Evolutionary conservation across 2,329 filamentous ascomycete species (phyloP).

Genomic region (Ophiostoma tasmaniense): DNA sequence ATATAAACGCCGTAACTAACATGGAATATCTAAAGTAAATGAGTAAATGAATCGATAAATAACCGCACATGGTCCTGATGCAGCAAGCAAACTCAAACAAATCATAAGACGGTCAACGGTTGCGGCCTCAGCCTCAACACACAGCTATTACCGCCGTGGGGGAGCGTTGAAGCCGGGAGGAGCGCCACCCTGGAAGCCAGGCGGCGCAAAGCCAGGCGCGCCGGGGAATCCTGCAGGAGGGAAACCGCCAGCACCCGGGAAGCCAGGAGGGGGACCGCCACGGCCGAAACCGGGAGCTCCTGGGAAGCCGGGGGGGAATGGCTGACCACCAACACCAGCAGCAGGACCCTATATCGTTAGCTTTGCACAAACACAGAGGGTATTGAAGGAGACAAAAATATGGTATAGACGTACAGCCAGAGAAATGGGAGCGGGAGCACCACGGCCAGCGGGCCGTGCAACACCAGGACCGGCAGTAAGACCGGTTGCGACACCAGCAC

Average conservation of each 20-base stretch:
- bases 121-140: not conserved
- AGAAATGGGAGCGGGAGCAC: constrained; percentile 60
- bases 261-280: constrained; percentile 38
- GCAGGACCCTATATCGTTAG: constrained; percentile 56
- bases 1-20: constrained; percentile 6
- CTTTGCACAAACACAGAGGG: too few species aligned
- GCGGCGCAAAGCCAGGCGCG: constrained; percentile 35
- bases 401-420: constrained; percentile 54
- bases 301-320: constrained; percentile 44
- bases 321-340: constrained; percentile 72
- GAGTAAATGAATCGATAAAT: not conserved
- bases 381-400: not conserved
- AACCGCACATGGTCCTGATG: not conserved
- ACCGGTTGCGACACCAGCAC: constrained; percentile 57
- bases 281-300: constrained; percentile 45
- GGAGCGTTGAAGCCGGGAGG: constrained; percentile 70
- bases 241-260: constrained; percentile 21
- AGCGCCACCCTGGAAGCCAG: constrained; percentile 42
- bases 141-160: constrained; percentile 43
- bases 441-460: constrained; percentile 81
- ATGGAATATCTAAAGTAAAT: constrained; percentile 2
- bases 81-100: not conserved
- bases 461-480: constrained; percentile 81
- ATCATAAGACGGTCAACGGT: not conserved
- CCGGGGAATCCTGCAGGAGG: constrained; percentile 42